Evolutionary conservation across 2,329 filamentous ascomycete species (phyloP).

Genomic region (Fusarium sp.): DNA sequence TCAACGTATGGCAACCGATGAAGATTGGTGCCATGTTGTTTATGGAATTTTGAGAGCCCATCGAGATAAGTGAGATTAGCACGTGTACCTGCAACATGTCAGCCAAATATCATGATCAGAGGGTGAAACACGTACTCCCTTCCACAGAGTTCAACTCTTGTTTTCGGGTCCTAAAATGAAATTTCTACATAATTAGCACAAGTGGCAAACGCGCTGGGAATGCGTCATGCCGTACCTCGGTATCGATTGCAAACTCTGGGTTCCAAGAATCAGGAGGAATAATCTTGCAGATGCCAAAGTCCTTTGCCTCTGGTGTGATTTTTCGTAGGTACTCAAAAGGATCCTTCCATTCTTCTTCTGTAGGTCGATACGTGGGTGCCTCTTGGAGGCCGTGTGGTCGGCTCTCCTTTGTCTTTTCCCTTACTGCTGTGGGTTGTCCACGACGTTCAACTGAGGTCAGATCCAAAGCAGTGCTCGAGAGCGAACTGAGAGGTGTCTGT

Average conservation of each 20-base stretch:
- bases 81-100: constrained; percentile 77
- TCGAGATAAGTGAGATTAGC: constrained; percentile 97
- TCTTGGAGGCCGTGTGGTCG: constrained; percentile 88
- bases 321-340: constrained; percentile 94
- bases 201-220: constrained; percentile 14
- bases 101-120: constrained; percentile 40
- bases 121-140: constrained; percentile 77
- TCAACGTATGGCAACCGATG: constrained; percentile 96
- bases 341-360: constrained; percentile 93
- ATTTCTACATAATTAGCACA: constrained; percentile 70
- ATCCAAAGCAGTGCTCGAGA: constrained; percentile 76
- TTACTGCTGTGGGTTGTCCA: constrained; percentile 80
- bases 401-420: constrained; percentile 81
- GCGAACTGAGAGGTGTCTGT: constrained; percentile 65
- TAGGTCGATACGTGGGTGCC: constrained; percentile 90
- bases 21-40: constrained; percentile 92
- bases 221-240: constrained; percentile 72
- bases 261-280: constrained; percentile 95
- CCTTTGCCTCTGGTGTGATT: constrained; percentile 84
- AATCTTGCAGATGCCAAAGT: constrained; percentile 95
- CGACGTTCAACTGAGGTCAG: constrained; percentile 91
- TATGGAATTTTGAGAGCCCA: constrained; percentile 94
- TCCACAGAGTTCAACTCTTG: constrained; percentile 98
- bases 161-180: constrained; percentile 95
- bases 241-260: constrained; percentile 94